Evolutionary conservation across 164 flowering plant genomes (phyloP), one percentile per base, ranked within the genome.

Genomic region (Vitis cinerea): DNA sequence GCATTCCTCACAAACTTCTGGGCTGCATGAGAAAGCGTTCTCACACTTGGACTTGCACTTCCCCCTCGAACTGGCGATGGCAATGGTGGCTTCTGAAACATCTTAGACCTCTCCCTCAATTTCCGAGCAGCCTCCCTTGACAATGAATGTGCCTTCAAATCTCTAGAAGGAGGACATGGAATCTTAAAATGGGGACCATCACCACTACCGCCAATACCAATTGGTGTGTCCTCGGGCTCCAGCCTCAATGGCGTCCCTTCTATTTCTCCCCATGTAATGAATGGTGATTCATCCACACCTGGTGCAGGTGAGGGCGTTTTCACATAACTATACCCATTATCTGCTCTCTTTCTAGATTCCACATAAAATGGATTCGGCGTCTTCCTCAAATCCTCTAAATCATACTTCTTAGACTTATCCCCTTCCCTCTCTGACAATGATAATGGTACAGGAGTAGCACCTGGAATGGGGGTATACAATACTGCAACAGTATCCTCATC

Each of bases 191-290:
- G 97, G 0, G 97, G 91, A 8, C 98, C 95, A 61, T 90, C 85
- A 47, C 84, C 91, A 79, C 83, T 84, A 23, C 97, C 95, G 10
- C 93, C 93, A 66, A 90, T 92, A 64, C 83, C 97, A 69, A 90
- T 75, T 0, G 92, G 93, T 2, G 94, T 85, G 14, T 91, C 98
- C 83, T 90, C 97, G 9, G 74, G 61, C 57, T 94, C 98, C 81
- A 94, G 78, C 76, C 98, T 84, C 87, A 94, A 63, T 0, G 98
- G 98, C 0, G 97, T 92, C 64, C 97, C 98, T 77, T 92, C 98
- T 70, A 94, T 92, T 79, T 94, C 99, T 49, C 98, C 98, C 98
- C 98, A 94, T 12, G 98, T 94, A 17, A 94, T 89, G 62, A 94
- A 88, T 1, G 98, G 98, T 1, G 98, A 94, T 66, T 80, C 98